Conservation (phyloP, 1,139 yeast species). For the Taphrina communis region DNA sequence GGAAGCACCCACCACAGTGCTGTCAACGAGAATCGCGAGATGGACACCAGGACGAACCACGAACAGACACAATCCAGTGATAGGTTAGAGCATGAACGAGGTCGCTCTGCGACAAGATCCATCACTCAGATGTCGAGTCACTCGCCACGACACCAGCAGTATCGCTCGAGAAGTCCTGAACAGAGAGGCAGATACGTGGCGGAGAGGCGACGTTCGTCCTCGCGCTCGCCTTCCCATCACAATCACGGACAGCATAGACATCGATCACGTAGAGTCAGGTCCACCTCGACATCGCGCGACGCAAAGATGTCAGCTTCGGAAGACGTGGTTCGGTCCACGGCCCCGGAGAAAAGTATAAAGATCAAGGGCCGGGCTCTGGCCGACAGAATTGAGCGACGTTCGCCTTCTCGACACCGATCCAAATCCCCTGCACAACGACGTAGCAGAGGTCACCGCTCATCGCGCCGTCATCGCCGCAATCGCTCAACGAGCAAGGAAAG, state of each 20-base stretch:
- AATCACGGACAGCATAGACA: neutral
- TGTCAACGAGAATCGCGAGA: neutral
- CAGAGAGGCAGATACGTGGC: neutral
- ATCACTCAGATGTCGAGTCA: neutral
- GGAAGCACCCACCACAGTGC: neutral
- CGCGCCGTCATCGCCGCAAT: conserved; percentile 7
- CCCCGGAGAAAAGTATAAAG: neutral
- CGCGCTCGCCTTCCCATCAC: neutral
- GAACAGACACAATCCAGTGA: neutral
- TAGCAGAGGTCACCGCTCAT: conserved; percentile 5
- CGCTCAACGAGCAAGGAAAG: conserved; percentile 13
- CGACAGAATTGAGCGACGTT: conserved; percentile 3
- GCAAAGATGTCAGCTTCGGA: neutral
- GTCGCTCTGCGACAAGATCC: conserved; percentile 18
- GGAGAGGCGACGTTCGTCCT: neutral
- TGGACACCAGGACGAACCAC: neutral
- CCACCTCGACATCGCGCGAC: neutral
- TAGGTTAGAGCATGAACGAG: neutral
- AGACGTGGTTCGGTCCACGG: neutral
- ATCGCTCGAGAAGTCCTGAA: neutral
- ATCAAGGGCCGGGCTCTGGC: conserved; percentile 12
- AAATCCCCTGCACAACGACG: neutral
- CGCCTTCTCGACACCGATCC: neutral
- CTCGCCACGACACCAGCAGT: conserved; percentile 7
- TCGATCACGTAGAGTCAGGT: neutral